A percentile compares a stretch with the other conserved stretches of the same genome.
Conservation (phyloP, 2,329 filamentous ascomycete genomes). For the Tolypocladium tundrense region DNA sequence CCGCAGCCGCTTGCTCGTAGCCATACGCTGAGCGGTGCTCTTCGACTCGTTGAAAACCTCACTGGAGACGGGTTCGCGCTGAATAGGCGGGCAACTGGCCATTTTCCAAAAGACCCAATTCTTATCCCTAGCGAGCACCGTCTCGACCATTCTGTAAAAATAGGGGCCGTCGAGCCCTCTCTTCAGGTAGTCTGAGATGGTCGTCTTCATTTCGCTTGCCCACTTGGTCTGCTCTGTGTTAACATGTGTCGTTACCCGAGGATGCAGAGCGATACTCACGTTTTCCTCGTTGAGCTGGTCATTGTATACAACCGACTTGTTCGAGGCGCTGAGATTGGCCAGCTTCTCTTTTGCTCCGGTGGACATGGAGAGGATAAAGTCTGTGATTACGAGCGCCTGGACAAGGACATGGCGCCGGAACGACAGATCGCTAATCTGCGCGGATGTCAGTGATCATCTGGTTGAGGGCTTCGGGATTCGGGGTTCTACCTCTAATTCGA, state of each 20-base stretch:
- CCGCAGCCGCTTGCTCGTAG: slow-evolving; percentile 61
- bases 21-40: slow-evolving; percentile 51
- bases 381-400: slow-evolving; percentile 86
- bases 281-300: slow-evolving; percentile 76
- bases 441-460: neutral
- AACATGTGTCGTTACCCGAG: neutral
- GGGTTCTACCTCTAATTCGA: slow-evolving; percentile 71
- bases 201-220: slow-evolving; percentile 66
- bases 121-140: slow-evolving; percentile 88
- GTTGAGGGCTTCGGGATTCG: too few relatives aligned
- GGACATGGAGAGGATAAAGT: slow-evolving; percentile 89
- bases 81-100: slow-evolving; percentile 82
- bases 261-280: slow-evolving; percentile 37
- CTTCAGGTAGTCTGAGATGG: slow-evolving; percentile 75
- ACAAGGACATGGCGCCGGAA: slow-evolving; percentile 92
- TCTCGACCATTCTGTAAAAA: slow-evolving; percentile 95
- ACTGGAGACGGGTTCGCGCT: slow-evolving; percentile 60
- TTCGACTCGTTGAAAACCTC: slow-evolving; percentile 62
- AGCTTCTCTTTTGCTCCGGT: slow-evolving; percentile 72
- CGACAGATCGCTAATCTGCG: slow-evolving; percentile 78
- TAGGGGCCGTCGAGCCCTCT: slow-evolving; percentile 76
- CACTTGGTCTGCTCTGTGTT: slow-evolving; percentile 56
- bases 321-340: slow-evolving; percentile 52
- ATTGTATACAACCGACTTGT: slow-evolving; percentile 79
- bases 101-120: slow-evolving; percentile 99